phyloP scores from a whole-genome alignment of 2,329 filamentous ascomycete species.

The Verticillium nonalfalfae region DNA sequence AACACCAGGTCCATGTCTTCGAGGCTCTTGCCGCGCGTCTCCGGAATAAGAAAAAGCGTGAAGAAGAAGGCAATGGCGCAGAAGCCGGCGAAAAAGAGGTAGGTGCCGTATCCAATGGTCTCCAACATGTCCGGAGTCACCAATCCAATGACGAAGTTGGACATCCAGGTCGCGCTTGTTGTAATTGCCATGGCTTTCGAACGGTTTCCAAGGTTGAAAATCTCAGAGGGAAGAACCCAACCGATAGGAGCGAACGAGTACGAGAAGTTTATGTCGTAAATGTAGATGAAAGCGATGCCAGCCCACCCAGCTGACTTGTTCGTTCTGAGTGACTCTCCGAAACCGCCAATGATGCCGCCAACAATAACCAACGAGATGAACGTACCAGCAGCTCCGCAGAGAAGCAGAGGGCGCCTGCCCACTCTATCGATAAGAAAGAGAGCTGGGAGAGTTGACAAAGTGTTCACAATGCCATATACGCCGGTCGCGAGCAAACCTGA shows the following conservation, averaged over 20 bases:
- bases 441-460: slow-evolving; percentile 32
- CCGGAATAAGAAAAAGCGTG: slow-evolving; percentile 49
- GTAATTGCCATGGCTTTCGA: slow-evolving; percentile 56
- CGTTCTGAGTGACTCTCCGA: slow-evolving; percentile 34
- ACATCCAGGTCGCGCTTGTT: slow-evolving; percentile 50
- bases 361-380: slow-evolving; percentile 47
- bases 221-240: slow-evolving; percentile 51
- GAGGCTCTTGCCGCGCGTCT: slow-evolving; percentile 48
- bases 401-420: slow-evolving; percentile 37
- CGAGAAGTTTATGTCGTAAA: slow-evolving; percentile 39
- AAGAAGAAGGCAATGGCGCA: slow-evolving; percentile 40
- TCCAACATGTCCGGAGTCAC: slow-evolving; percentile 51
- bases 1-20: slow-evolving; percentile 50
- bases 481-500: slow-evolving; percentile 47
- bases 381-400: slow-evolving; percentile 24
- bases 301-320: slow-evolving; percentile 50
- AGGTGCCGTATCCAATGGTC: slow-evolving; percentile 43
- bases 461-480: slow-evolving; percentile 51
- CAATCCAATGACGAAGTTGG: slow-evolving; percentile 29
- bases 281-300: slow-evolving; percentile 50
- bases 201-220: slow-evolving; percentile 51
- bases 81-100: slow-evolving; percentile 54
- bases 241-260: slow-evolving; percentile 35
- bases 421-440: slow-evolving; percentile 35
- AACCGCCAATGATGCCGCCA: slow-evolving; percentile 43